Base-by-base conservation (phyloP, 805 yeast species). In the Candida tallmaniae region DNA sequence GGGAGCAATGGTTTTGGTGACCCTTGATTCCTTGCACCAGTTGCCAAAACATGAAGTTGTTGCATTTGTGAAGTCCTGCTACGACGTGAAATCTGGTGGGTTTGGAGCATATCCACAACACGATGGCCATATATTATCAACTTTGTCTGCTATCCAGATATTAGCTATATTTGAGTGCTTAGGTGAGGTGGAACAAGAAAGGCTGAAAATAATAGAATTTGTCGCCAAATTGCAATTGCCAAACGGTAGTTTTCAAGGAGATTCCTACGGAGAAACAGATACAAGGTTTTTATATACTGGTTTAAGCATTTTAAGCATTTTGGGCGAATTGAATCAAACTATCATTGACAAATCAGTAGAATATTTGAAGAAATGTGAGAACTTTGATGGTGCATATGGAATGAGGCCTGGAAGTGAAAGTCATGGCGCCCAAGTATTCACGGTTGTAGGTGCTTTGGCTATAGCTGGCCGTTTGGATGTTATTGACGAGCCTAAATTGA, bases 341-440 rank as follows among this genome's bases (percentile, higher is more conserved):
- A 51, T 73, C 7, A 77, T 74, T 0, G 76, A 74, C 11, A 75
- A 76, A 0, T 87, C 96, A 0, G 79, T 76, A 1, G 62, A 62
- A 1, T 90, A 78, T 58, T 74, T 90, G 2, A 45, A 72, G 33
- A 51, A 52, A 23, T 93, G 98, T 58, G 80, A 73, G 42, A 93
- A 93, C 56, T 90, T 87, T 52, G 98, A 93, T 54, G 99, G 98
- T 3, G 96, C 95, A 0, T 93, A 83, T 66, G 98, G 98, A 0
- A 66, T 85, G 59, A 77, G 78, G 6, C 97, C 98, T 0, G 96
- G 96, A 1, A 90, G 95, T 0, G 99, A 93, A 56, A 79, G 90
- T 29, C 99, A 93, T 57, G 81, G 95, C 1, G 97, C 96, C 0
- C 95, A 85, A 56, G 83, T 80, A 0, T 88, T 87, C 48, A 85